Base-by-base conservation (phyloP, 2,329 filamentous ascomycete species). In the Talaromyces sp. region DNA sequence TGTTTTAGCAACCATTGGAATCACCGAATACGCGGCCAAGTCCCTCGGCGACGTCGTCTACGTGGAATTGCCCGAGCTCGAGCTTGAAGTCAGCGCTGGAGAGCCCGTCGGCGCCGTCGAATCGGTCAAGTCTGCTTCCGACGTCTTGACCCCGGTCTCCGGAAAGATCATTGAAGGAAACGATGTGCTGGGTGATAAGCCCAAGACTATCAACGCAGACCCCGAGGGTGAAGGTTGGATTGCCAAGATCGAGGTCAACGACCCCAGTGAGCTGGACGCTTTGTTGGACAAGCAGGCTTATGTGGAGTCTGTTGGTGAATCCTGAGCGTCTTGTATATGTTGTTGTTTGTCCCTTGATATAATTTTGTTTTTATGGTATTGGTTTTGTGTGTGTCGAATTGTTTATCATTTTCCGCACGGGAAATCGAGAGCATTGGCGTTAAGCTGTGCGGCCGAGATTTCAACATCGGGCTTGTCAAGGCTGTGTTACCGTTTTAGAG, bases 41-140 rank as follows among this genome's bases (percentile, higher is more conserved):
- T 88, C 91, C 66, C 89, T 99, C 64, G 94, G 94, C 67, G 94
- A 99, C 74, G 92, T 97, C 62, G 93, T 99, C 73, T 99, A 90
- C 80, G 92, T 97, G 70, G 94, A 99, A 82, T 88, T 99, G 31
- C 94, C 94, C 60, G 81, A 88, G 66, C 73, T 82, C 59, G 88
- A 86, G 65, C 80, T 87, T 67, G 84, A 88, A 69, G 83, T 96
- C 63, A 77, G 78, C 61, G 84, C 87, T 60, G 92, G 92, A 70
- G 93, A 97, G 72, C 83, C 89, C 65, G 89, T 97, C 67, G 94
- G 94, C 67, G 92, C 93, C 62, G 93, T 99, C 68, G 94, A 99
- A 81, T 97, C 92, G 2, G 94, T 99, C 77, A 99, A 99, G 83
- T 94, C 89, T 64, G 94, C 94, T n/a, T 93, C 91, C 65, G 94